Evolutionary conservation across 768 basidiomycete genomes (phyloP), one percentile per base, ranked within the genome.

Genomic region (Suillus subluteus): DNA sequence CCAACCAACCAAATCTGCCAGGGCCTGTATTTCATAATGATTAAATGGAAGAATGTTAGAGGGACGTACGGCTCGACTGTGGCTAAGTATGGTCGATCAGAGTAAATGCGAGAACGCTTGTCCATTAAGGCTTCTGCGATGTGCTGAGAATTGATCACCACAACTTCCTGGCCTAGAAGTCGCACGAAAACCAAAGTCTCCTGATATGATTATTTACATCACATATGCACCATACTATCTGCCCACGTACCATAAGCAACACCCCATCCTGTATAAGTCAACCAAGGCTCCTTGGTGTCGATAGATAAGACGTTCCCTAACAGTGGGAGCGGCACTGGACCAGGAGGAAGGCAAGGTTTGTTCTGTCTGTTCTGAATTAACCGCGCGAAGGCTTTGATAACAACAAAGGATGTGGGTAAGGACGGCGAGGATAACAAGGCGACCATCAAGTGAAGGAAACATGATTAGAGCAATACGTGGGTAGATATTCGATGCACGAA

Each of bases 231-330:
- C 18, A 37, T 6, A 6, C 15, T 15, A 23, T 56, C 35, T 37
- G 26, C 0, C 21, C n/a, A 26, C 56, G 6, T 40, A 62, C 72
- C 73, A 50, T 69, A 79, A 52, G 70, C 67, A 64, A 71, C 71
- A n/a, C 62, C 69, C 80, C 79, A 80, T 21, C 75, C 65, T 0
- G 70, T 65, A 66, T 77, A 80, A n/a, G 74, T 76, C 23, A 74
- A 40, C 75, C 77, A 80, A 9, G 74, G 68, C 41, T 76, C 68
- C 3, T 73, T 58, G 44, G 72, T 70, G n/a, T 77, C 75, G 18
- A 79, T 66, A 30, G 76, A 72, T n/a, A 70, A 69, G 59, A 78
- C 58, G 48, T 77, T 79, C 12, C 80, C 80, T 21, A 81, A 66
- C 16, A 81, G n/a, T 3, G 76, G 78, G n/a, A 72, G 71, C 2